Conservation (phyloP, 345 rosid species). For the Populus pruinosa region DNA sequence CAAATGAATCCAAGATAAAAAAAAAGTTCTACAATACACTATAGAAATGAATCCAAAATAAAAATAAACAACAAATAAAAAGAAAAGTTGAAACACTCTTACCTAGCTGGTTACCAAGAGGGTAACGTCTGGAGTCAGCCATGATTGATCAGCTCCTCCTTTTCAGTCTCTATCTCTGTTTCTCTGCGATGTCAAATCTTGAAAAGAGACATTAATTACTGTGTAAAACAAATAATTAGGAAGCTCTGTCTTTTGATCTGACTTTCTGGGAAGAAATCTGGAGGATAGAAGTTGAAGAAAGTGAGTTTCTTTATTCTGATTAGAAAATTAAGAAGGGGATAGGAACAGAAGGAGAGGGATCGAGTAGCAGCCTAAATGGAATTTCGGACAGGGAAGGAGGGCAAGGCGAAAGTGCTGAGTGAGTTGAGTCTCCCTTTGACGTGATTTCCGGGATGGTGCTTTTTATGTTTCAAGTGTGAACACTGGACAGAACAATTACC, state of each 20-base stretch:
- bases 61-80: background rate
- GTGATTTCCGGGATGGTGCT: background rate
- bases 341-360: background rate
- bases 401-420: background rate
- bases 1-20: background rate
- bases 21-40: background rate
- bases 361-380: background rate
- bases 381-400: background rate
- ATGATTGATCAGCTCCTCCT: slow-evolving; percentile 7
- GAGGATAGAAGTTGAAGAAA: background rate
- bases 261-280: background rate
- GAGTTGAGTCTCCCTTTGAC: slow-evolving; percentile 1
- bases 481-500: too few relatives aligned
- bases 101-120: slow-evolving; percentile 41
- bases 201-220: background rate
- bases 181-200: background rate
- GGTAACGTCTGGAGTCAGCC: slow-evolving; percentile 42
- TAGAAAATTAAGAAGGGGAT: background rate
- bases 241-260: background rate
- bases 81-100: background rate
- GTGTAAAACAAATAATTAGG: background rate
- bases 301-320: background rate
- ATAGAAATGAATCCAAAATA: background rate
- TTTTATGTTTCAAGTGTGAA: background rate
- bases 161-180: background rate